Base-by-base conservation (phyloP, 169 alveolate species). In the Plasmodium adleri region DNA sequence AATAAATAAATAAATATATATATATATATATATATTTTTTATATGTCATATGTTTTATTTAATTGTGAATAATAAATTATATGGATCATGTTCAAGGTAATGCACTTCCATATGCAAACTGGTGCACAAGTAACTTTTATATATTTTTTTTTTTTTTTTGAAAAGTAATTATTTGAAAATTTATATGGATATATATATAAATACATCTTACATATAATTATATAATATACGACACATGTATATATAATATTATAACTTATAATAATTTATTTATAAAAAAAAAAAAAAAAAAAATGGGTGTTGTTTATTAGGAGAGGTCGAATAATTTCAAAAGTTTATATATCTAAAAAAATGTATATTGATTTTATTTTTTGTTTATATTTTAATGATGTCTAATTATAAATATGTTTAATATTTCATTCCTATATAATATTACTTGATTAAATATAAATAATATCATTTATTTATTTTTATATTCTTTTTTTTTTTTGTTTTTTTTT, bases 51-150 rank as follows among this genome's bases (percentile, higher is more conserved):
- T 56, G 1, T 56, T 56, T 13, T 56, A 12, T 12, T 56, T 12
- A 56, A 67, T 74, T 28, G 7, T 39, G 47, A 39, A 39, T 39
- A 39, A 39, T 39, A 5, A 39, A 39, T 39, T 5, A 39, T 39
- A 39, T 39, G 5, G 9, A 39, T 39, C 0, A 39, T 39, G 47
- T 39, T 39, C 47, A 39, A 39, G 47, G 47, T 6, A 59, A 63
- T 20, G 68, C 56, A 60, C 66, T 22, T 32, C 66, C 45, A 67
- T 70, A 75, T 75, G 88, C 88, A 75, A 54, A 39, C 62, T 60
- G 88, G 88, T 75, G 88, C 88, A 39, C 10, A 75, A 54, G 59
- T 72, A 43, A 20, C 56, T 73, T 73, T 72, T 72, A 26, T 56
- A 17, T 56, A 12, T 26, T 47, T 58, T 70, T 28, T 24, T 54